These are phyloP conservation scores for Cutaneotrichosporon dermatis DNA, from an alignment of 1,284 basidiomycete genomes.

Conservation along the genomic window DNA sequence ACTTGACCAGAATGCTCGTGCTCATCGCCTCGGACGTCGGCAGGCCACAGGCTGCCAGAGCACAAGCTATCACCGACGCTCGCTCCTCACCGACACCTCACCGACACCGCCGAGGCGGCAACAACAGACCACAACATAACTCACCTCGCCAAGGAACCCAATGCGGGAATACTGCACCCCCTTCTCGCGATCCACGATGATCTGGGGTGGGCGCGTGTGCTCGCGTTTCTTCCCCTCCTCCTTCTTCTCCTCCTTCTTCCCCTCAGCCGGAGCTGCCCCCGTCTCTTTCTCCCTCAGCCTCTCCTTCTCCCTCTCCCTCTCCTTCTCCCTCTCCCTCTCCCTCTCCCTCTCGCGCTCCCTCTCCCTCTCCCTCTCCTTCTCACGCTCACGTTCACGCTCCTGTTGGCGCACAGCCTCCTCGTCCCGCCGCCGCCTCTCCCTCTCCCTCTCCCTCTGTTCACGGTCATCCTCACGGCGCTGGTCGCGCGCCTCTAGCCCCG, in stretches of 20 bases:
- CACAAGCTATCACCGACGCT: no score
- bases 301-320: no score
- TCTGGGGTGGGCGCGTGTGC: slow-evolving; percentile 72
- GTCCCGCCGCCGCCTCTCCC: background rate
- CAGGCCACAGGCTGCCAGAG: background rate
- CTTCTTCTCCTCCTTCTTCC: slow-evolving; percentile 3
- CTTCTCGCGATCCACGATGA: slow-evolving; percentile 65
- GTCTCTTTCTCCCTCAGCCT: no score
- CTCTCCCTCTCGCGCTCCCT: background rate
- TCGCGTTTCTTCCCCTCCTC: slow-evolving; percentile 57
- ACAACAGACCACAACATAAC: slow-evolving; percentile 29
- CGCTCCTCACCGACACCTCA: no score
- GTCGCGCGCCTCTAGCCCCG: no score
- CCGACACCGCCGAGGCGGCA: background rate
- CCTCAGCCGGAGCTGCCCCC: background rate
- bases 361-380: background rate
- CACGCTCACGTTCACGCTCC: background rate
- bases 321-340: background rate
- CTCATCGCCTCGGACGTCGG: no score
- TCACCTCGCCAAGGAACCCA: slow-evolving; percentile 79
- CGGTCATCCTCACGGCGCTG: background rate
- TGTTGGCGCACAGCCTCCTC: no score
- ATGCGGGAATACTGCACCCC: slow-evolving; percentile 62
- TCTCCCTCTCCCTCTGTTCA: background rate
- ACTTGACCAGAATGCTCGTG: background rate